A percentile compares a stretch with the other conserved stretches of the same genome.
Evolutionary conservation across 441 rosid genomes (phyloP).

Genomic region (Biscutella auriculata): DNA sequence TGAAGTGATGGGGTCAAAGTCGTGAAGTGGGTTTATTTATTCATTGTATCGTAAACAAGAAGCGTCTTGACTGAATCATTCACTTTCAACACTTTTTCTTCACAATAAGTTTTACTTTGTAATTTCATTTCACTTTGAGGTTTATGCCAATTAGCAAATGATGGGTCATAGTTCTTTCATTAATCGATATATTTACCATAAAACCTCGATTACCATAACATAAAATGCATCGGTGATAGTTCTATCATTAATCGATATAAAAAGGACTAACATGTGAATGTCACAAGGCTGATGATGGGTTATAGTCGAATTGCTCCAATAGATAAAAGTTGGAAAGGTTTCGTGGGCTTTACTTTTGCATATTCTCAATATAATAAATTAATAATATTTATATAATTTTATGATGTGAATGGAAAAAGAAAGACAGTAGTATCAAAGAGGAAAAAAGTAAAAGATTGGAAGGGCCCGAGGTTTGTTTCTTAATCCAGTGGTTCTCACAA

Average conservation of each 20-base stretch:
- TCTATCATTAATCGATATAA: neutral
- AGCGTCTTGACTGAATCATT: conserved; percentile 23
- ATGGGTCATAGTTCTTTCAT: too few relatives aligned
- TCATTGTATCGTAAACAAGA: conserved; percentile 15
- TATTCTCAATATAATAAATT: conserved; percentile 15
- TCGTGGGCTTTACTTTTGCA: conserved; percentile 35
- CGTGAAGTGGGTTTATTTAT: conserved; percentile 14
- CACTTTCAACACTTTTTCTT: conserved; percentile 8
- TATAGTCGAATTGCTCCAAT: conserved; percentile 18
- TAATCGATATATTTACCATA: too few relatives aligned
- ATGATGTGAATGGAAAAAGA: neutral
- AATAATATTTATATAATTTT: conserved; percentile 2
- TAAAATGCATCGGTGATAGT: neutral
- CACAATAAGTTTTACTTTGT: too few relatives aligned
- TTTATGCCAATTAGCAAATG: neutral
- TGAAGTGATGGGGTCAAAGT: conserved; percentile 21
- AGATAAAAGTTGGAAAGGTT: conserved; percentile 28
- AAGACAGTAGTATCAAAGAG: conserved; percentile 12
- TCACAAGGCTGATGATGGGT: conserved; percentile 21
- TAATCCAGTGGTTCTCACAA: conserved; percentile 31
- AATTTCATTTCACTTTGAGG: neutral
- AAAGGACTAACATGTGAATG: conserved; percentile 12
- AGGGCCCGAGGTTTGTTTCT: conserved; percentile 61
- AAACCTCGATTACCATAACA: neutral
- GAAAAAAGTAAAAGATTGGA: conserved; percentile 24